A percentile compares a stretch with the other conserved stretches of the same genome.
phyloP scores from a whole-genome alignment of 106 monocot genomes.

The Cymbidium sinense region DNA sequence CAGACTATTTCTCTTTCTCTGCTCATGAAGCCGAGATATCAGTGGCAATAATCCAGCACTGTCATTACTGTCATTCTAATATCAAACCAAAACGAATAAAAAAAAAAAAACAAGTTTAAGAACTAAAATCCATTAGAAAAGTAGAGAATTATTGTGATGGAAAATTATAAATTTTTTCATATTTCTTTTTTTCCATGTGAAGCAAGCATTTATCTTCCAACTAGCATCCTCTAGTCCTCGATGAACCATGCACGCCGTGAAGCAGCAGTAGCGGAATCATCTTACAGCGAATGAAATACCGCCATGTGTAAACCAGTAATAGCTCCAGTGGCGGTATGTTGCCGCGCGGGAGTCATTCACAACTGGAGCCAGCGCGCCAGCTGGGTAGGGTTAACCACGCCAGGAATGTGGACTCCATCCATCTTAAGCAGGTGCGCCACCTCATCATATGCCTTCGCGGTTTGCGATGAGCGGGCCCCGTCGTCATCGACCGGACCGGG shows the following conservation, averaged over 20 bases:
- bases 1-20: background rate
- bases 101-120: background rate
- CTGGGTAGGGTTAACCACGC: slow-evolving; percentile 62
- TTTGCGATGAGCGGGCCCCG: background rate
- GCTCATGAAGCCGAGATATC: background rate
- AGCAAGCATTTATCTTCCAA: background rate
- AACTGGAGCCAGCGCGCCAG: slow-evolving; percentile 44
- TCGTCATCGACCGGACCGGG: background rate
- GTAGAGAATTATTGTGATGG: background rate
- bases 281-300: background rate
- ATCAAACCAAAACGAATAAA: background rate
- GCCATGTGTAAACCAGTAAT: background rate
- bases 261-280: background rate
- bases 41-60: background rate
- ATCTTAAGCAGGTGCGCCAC: slow-evolving; percentile 40
- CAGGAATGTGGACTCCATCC: slow-evolving; percentile 47
- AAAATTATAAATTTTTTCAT: no score
- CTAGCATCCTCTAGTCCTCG: background rate
- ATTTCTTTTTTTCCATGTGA: background rate
- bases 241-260: slow-evolving; percentile 2
- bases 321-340: background rate
- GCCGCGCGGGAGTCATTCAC: background rate
- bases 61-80: background rate
- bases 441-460: slow-evolving; percentile 18
- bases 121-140: background rate